phyloP scores from a whole-genome alignment of 805 yeast genomes.

The Starmera quercuum region DNA sequence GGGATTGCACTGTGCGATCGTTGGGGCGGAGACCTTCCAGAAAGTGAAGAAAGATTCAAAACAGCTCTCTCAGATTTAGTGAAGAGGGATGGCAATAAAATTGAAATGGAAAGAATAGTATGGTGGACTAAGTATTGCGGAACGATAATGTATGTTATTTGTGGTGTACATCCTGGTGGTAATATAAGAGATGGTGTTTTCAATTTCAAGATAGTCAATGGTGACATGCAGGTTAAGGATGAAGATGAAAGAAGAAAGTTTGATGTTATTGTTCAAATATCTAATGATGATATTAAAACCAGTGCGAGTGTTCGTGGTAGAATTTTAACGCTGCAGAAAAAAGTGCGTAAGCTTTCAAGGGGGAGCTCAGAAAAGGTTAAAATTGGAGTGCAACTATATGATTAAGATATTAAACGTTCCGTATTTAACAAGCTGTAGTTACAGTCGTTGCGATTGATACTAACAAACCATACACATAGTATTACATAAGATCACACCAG shows the following conservation, averaged over 20 bases:
- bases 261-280: conserved; percentile 34
- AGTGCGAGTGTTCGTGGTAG: conserved; percentile 53
- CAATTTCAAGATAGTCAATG: conserved; percentile 30
- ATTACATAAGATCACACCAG: too few species aligned
- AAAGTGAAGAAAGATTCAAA: conserved; percentile 39
- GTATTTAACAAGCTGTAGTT: too few species aligned
- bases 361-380: conserved; percentile 43
- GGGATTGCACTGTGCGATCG: conserved; percentile 72
- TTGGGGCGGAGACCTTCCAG: conserved; percentile 77
- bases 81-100: conserved; percentile 33
- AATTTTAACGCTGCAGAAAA: conserved; percentile 52
- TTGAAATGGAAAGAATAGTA: conserved; percentile 38
- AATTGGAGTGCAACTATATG: conserved; percentile 39
- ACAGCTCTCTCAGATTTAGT: conserved; percentile 41
- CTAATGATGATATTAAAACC: conserved; percentile 48
- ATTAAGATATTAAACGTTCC: too few species aligned
- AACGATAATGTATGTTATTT: conserved; percentile 65
- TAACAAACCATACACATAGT: too few species aligned
- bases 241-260: conserved; percentile 27
- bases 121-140: conserved; percentile 77
- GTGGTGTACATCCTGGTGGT: conserved; percentile 81
- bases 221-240: conserved; percentile 22
- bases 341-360: conserved; percentile 46
- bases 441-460: too few species aligned
- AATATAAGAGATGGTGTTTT: conserved; percentile 56